phyloP scores from a whole-genome alignment of 2,329 filamentous ascomycete genomes.

The Fusarium graminum region DNA sequence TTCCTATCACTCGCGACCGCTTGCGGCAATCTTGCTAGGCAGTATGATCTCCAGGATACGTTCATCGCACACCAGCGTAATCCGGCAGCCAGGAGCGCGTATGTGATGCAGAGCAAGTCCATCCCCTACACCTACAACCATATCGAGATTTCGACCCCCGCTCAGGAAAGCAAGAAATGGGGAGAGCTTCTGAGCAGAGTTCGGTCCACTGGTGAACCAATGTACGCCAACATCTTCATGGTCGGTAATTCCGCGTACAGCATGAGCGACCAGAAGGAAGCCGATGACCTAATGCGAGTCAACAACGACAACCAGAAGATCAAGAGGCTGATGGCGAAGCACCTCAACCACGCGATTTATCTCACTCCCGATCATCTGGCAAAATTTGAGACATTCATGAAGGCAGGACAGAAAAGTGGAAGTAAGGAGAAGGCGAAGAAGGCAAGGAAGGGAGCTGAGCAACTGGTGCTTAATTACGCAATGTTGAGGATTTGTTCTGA shows the following conservation, averaged over 20 bases:
- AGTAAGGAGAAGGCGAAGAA: too few relatives aligned
- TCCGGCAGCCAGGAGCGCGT: background rate
- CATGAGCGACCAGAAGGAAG: background rate
- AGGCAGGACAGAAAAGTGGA: too few relatives aligned
- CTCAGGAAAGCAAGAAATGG: fast-evolving
- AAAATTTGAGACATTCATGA: too few relatives aligned
- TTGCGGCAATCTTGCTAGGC: background rate
- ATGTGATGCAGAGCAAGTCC: background rate
- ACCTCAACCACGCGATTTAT: fast-evolving
- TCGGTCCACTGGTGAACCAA: fast-evolving
- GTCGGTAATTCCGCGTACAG: background rate
- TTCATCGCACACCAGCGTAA: background rate
- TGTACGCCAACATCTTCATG: background rate
- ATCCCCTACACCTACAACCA: background rate
- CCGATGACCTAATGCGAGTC: background rate
- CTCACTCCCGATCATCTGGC: too few relatives aligned
- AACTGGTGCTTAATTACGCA: too few relatives aligned
- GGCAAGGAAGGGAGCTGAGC: too few relatives aligned
- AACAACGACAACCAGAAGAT: background rate
- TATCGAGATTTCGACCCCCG: background rate
- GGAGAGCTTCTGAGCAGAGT: background rate
- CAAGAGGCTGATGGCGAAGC: fast-evolving
- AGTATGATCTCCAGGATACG: background rate
- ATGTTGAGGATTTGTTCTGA: too few relatives aligned
- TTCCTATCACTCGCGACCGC: fast-evolving